phyloP scores from a whole-genome alignment of 2,329 filamentous ascomycete genomes.

The Verticillium isaacii region DNA sequence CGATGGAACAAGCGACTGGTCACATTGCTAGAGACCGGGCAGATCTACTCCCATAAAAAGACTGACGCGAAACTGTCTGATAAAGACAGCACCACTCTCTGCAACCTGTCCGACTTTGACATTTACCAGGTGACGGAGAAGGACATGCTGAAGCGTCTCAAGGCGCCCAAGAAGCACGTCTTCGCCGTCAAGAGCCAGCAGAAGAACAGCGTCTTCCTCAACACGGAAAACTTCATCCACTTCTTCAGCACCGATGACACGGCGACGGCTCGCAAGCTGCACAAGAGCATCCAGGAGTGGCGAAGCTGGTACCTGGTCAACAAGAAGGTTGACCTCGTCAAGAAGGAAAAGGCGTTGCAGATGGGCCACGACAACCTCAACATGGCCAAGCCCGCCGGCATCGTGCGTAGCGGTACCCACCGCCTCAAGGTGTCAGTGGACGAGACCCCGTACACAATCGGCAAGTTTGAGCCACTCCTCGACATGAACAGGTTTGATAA shows the following conservation, averaged over 20 bases:
- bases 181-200: constrained; percentile 91
- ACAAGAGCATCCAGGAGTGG: constrained; percentile 71
- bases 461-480: constrained; percentile 63
- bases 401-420: constrained; percentile 26
- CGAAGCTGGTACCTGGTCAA: constrained; percentile 88
- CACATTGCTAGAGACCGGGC: constrained; percentile 68
- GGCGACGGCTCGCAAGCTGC: constrained; percentile 62
- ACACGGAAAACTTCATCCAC: constrained; percentile 82
- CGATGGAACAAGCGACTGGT: constrained; percentile 88
- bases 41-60: constrained; percentile 69
- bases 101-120: constrained; percentile 88
- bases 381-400: constrained; percentile 23
- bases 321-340: constrained; percentile 51
- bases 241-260: constrained; percentile 82
- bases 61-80: constrained; percentile 50
- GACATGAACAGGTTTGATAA: constrained; percentile 57
- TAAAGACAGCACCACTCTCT: constrained; percentile 67
- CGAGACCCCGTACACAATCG: constrained; percentile 56
- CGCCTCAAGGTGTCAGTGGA: constrained; percentile 37
- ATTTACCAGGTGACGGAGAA: constrained; percentile 73
- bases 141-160: constrained; percentile 65
- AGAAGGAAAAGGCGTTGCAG: constrained; percentile 21
- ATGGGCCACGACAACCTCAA: constrained; percentile 21
- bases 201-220: constrained; percentile 77
- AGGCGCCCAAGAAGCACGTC: constrained; percentile 79